Base-by-base conservation (phyloP, 2,329 filamentous ascomycete genomes). In the Tolypocladium amazonense region DNA sequence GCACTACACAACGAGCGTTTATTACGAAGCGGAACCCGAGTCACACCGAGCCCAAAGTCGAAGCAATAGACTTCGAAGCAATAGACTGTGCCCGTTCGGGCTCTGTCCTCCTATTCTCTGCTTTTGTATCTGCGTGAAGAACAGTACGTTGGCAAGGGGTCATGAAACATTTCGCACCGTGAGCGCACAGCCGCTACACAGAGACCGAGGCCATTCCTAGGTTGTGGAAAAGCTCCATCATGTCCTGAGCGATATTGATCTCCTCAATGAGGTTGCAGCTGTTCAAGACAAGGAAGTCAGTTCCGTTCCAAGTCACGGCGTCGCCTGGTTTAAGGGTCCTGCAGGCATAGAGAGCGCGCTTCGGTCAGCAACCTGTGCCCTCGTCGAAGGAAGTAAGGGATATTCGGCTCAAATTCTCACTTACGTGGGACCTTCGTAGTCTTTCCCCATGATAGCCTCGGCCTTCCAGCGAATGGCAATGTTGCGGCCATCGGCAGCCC, bases 211-310 rank as follows among this genome's bases (percentile, higher is more conserved):
- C 38, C 20, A 37, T 37, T 9, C 58, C 58, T 38, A 59, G 27
- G 27, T 12, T 30, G 15, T 59, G 41, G 53, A 56, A 52, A 14
- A 59, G 52, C 30, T 59, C 53, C 23, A 56, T 20, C 53, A 56
- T 56, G 39, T 59, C 53, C 52, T 57, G 56, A 38, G 58, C 58
- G 39, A 58, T 58, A 25, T 56, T 59, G 18, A 58, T 25, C 56
- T 61, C 60, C 30, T 57, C 45, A 27, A 59, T 15, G n/a, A 56
- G 37, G 25, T 45, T 57, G 20, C 20, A 25, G 35, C 41, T 23
- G n/a, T 62, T 60, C n/a, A 62, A 12, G 37, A 60, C 61, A 43
- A 60, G 61, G 35, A 60, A 62, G 38, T 58, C 58, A 7, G 56
- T 60, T 3, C 60, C 58, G 43, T 60, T 62, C 52, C 52, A 62